These are phyloP conservation scores for Ettlia oleoabundans DNA, from an alignment of 139 green algal species.

Conservation along the genomic window DNA sequence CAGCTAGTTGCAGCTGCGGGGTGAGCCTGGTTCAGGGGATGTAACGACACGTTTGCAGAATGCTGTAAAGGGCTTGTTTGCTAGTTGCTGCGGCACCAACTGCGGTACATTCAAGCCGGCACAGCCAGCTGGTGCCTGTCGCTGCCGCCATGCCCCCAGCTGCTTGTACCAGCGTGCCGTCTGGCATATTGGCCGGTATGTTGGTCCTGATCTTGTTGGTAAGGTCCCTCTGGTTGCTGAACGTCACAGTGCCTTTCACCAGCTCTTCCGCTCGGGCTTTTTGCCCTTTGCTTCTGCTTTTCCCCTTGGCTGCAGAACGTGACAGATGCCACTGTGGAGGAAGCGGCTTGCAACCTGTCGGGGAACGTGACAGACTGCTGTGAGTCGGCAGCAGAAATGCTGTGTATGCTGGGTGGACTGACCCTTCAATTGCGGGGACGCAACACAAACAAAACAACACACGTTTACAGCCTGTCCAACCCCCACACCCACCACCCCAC, in stretches of 20 bases:
- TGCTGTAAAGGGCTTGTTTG: too few species aligned
- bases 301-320: not conserved
- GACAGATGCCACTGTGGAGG: not conserved
- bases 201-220: too few species aligned
- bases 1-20: conserved; percentile 1
- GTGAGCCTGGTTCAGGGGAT: not conserved
- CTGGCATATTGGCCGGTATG: too few species aligned
- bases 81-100: not conserved
- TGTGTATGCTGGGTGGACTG: not conserved
- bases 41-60: too few species aligned
- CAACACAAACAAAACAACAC: too few species aligned
- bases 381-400: not conserved
- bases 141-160: too few species aligned
- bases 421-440: not conserved
- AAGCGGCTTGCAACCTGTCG: conserved; percentile 29
- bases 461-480: too few species aligned
- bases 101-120: not conserved
- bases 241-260: not conserved
- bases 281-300: not conserved
- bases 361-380: conserved; percentile 40
- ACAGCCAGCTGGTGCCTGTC: too few species aligned
- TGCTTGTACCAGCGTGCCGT: too few species aligned
- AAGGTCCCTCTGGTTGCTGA: not conserved
- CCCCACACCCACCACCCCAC: not conserved
- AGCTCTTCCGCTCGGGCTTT: not conserved